Conservation (phyloP, 495 filamentous ascomycete species). For the Lichenothelia convexa region DNA sequence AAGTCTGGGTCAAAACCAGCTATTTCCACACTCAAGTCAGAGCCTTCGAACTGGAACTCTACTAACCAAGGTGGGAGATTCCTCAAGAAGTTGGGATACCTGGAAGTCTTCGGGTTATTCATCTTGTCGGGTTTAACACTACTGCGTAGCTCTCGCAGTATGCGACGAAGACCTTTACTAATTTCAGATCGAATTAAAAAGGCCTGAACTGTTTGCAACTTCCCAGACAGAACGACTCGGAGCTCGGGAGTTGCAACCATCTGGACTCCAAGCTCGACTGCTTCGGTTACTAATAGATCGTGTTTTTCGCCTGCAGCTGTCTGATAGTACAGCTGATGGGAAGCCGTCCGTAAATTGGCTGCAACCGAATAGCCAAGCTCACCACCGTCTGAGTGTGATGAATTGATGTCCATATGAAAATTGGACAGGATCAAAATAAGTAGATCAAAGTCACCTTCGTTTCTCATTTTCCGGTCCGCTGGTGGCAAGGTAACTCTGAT, state of each 20-base stretch:
- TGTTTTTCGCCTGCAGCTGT: slow-evolving; percentile 64
- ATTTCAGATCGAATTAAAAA: slow-evolving; percentile 87
- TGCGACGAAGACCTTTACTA: slow-evolving; percentile 76
- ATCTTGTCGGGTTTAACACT: slow-evolving; percentile 42
- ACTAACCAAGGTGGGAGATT: slow-evolving; percentile 68
- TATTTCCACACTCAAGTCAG: slow-evolving; percentile 75
- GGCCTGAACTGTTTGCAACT: slow-evolving; percentile 68
- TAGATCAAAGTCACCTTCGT: slow-evolving; percentile 62
- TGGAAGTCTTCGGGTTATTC: slow-evolving; percentile 23
- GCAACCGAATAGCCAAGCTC: slow-evolving; percentile 73
- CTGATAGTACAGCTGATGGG: slow-evolving; percentile 91
- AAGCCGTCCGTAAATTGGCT: slow-evolving; percentile 63
- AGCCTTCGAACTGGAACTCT: slow-evolving; percentile 67
- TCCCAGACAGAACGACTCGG: slow-evolving; percentile 59
- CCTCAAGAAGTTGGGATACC: slow-evolving; percentile 50
- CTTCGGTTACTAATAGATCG: slow-evolving; percentile 69
- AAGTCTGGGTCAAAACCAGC: slow-evolving; percentile 73
- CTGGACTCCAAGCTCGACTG: slow-evolving; percentile 67
- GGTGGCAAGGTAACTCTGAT: slow-evolving; percentile 71
- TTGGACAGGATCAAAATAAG: slow-evolving; percentile 89
- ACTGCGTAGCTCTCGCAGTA: slow-evolving; percentile 56
- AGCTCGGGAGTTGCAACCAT: slow-evolving; percentile 74
- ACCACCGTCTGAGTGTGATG: slow-evolving; percentile 72
- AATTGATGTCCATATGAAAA: slow-evolving; percentile 79
- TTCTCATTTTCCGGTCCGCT: slow-evolving; percentile 37